These are phyloP conservation scores for Penicillium sp. DNA, from an alignment of 2,329 filamentous ascomycete species.

Conservation along the genomic window DNA sequence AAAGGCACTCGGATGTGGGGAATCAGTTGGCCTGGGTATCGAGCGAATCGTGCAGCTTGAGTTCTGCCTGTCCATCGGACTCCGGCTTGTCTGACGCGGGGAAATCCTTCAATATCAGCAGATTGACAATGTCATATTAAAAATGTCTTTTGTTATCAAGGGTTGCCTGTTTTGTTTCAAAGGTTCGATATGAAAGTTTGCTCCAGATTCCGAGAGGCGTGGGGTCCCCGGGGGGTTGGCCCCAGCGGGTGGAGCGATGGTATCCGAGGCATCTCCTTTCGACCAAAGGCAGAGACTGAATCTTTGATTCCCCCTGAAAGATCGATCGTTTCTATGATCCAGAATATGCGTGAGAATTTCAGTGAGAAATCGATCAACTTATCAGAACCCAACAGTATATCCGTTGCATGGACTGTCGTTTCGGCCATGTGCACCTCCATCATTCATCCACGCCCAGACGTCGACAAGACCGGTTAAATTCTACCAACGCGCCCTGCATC, in stretches of 20 bases:
- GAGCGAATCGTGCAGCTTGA: neutral
- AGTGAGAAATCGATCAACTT: neutral
- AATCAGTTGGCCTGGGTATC: neutral
- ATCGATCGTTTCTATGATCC: neutral
- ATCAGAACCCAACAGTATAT: neutral
- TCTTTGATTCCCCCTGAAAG: neutral
- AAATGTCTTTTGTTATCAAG: neutral
- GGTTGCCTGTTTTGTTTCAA: neutral
- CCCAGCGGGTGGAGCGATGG: neutral
- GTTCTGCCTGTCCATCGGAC: neutral
- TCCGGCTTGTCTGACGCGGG: neutral
- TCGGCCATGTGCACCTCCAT: neutral
- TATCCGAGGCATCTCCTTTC: neutral
- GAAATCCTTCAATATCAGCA: neutral
- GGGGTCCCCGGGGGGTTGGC: conserved; percentile 8
- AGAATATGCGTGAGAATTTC: neutral
- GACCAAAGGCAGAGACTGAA: neutral
- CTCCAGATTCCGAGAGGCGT: neutral
- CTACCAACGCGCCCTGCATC: neutral
- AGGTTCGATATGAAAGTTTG: neutral
- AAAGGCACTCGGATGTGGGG: neutral
- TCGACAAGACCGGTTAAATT: conserved; percentile 12
- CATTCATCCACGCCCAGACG: conserved; percentile 1
- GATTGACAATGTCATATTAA: neutral
- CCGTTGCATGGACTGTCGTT: neutral